A percentile compares a stretch with the other conserved stretches of the same genome.
phyloP scores from a whole-genome alignment of 2,329 filamentous ascomycete species.

The Coccinonectria pachysandricola region DNA sequence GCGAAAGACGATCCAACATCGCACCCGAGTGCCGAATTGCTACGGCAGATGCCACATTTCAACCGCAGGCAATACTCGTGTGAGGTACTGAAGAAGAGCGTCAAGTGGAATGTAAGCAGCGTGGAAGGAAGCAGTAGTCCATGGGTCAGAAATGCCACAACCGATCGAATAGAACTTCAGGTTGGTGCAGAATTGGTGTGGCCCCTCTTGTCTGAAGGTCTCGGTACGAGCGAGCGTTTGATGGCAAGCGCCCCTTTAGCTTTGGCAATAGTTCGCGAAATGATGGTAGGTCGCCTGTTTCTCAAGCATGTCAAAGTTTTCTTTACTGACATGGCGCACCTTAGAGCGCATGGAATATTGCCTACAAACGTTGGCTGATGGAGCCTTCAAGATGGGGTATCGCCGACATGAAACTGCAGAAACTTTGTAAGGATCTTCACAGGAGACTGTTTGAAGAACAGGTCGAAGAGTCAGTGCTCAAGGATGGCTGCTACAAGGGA shows the following conservation, averaged over 20 bases:
- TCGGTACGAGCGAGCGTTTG: constrained; percentile 17
- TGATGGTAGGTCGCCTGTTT: constrained; percentile 19
- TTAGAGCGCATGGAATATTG: too few species aligned
- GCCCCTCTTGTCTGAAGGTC: constrained; percentile 13
- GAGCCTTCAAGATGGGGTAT: too few species aligned
- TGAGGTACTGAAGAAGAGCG: constrained; percentile 1
- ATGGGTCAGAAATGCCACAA: constrained; percentile 1
- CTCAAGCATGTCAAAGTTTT: neutral
- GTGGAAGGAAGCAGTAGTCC: neutral
- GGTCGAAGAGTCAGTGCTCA: too few species aligned
- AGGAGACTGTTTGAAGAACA: too few species aligned
- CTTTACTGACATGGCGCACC: too few species aligned
- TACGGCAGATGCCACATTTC: constrained; percentile 4
- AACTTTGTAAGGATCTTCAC: too few species aligned
- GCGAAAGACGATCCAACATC: constrained; percentile 10
- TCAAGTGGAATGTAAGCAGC: constrained; percentile 7
- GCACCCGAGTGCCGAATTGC: constrained; percentile 2
- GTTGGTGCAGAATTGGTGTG: constrained; percentile 15
- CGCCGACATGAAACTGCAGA: too few species aligned
- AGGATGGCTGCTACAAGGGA: too few species aligned
- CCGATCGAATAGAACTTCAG: constrained; percentile 1
- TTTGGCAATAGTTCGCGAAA: constrained; percentile 17
- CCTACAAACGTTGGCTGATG: too few species aligned
- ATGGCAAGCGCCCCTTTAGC: constrained; percentile 13
- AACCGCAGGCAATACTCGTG: constrained; percentile 1